Evolutionary conservation across 2,329 filamentous ascomycete genomes (phyloP), one percentile per base, ranked within the genome.

Genomic region (Colletotrichum sp.): DNA sequence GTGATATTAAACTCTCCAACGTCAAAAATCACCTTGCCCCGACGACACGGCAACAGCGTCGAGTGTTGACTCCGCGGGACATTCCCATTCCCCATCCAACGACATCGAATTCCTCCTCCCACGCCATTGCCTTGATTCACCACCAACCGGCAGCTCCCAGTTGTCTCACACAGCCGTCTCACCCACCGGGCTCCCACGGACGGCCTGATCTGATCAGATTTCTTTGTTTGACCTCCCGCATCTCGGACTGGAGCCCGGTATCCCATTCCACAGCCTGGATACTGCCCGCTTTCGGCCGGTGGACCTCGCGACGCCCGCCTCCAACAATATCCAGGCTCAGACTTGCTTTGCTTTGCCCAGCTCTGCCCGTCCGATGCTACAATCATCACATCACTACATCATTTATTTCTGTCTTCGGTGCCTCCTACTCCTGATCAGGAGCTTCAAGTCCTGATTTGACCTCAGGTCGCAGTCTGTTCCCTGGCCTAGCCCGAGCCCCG

Each of bases 351-450:
- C 72, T 57, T 66, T 68, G 62, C 49, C 65, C 62, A 28, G 34
- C 39, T 59, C 30, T 67, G 69, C 34, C 34, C 36, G 36, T 34
- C n/a, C 69, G 26, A 64, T 65, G 44, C 64, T 49, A 60, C 64
- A 36, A n/a, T 72, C 44, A 32, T 49, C 36, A 59, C 70, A 69
- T 76, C 57, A 39, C 63, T 72, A 69, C 70, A 76, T 76, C 70
- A 76, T 76, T 73, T 49, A 32, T 55, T 32, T 75, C 69, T 63
- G 39, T 66, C 55, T 26, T 55, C 64, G 44, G 63, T 18, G 39
- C 34, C n/a, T 49, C 57, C 64, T 52, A 28, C 30, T 24, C 34
- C 70, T 60, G 49, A 73, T 59, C 57, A 49, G 30, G 36, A 75
- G 21, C 49, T 39, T 59, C 55, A 49, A 21, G 64, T 73, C 70